These are phyloP conservation scores for Rosa multiflora DNA, from an alignment of 306 rosid genomes.

Conservation along the genomic window DNA sequence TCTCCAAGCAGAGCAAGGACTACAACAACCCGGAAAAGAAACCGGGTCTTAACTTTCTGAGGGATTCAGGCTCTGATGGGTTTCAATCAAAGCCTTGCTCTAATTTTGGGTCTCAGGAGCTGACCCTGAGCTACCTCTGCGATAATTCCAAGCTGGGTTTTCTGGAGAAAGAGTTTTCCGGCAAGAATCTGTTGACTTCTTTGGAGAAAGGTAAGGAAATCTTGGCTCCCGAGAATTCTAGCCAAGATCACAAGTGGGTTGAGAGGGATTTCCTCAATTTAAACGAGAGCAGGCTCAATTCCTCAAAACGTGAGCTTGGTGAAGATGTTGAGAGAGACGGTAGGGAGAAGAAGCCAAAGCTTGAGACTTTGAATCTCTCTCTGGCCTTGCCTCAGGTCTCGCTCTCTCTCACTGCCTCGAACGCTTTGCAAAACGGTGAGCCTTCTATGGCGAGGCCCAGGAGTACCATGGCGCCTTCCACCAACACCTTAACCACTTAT, in stretches of 20 bases:
- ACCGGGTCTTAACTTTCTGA: conserved; percentile 42
- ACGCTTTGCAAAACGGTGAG: conserved; percentile 64
- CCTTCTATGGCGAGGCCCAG: conserved; percentile 48
- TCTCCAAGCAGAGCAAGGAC: conserved; percentile 41
- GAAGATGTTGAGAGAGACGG: conserved; percentile 60
- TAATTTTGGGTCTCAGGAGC: conserved; percentile 61
- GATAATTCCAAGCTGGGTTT: conserved; percentile 53
- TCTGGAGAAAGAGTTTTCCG: conserved; percentile 52
- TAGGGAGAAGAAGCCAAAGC: conserved; percentile 72
- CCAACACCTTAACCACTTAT: conserved; percentile 55
- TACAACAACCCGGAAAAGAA: conserved; percentile 34
- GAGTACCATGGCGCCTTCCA: conserved; percentile 53
- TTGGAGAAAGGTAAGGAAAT: conserved; percentile 68
- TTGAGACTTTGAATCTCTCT: conserved; percentile 84
- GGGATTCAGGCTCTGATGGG: conserved; percentile 42
- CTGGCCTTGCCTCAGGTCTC: conserved; percentile 89
- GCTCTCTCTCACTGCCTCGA: conserved; percentile 83
- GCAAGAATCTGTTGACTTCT: conserved; percentile 47
- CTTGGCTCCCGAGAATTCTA: conserved; percentile 46
- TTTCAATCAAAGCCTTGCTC: conserved; percentile 39
- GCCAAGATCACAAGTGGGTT: conserved; percentile 73
- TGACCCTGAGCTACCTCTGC: conserved; percentile 88
- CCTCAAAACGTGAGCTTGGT: conserved; percentile 74
- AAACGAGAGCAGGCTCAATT: conserved; percentile 59
- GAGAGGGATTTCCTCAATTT: conserved; percentile 85